Conservation (phyloP, 2,329 filamentous ascomycete species). For the Trichoderma aggressivum region DNA sequence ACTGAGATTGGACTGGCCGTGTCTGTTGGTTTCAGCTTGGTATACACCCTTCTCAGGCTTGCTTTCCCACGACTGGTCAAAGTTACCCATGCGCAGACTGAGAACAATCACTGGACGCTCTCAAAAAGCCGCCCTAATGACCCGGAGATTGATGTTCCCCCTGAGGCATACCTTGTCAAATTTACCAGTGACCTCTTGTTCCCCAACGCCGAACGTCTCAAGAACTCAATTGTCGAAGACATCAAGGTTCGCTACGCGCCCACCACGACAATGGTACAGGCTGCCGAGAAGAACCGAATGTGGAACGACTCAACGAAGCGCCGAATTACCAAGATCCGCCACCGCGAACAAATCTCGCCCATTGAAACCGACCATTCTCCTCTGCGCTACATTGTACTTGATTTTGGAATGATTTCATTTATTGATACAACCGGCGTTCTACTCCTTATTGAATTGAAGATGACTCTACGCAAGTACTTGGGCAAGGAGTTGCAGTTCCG, state of each 20-base stretch:
- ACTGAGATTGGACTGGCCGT: slow-evolving; percentile 58
- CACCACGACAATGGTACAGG: slow-evolving; percentile 41
- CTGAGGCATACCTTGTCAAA: slow-evolving; percentile 53
- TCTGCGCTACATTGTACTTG: slow-evolving; percentile 49
- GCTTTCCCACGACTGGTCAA: slow-evolving; percentile 48
- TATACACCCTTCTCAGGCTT: slow-evolving; percentile 57
- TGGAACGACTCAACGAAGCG: slow-evolving; percentile 54
- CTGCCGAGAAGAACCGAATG: slow-evolving; percentile 41
- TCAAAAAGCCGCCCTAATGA: slow-evolving; percentile 21
- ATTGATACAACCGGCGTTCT: slow-evolving; percentile 52
- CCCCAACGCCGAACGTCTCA: slow-evolving; percentile 55
- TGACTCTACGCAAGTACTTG: slow-evolving; percentile 47
- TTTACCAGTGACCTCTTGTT: slow-evolving; percentile 59
- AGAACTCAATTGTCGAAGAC: slow-evolving; percentile 46
- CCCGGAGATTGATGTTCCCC: slow-evolving; percentile 32
- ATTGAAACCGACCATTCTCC: slow-evolving; percentile 34
- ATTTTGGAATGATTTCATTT: slow-evolving; percentile 50
- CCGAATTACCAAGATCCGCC: slow-evolving; percentile 45
- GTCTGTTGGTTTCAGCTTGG: slow-evolving; percentile 61
- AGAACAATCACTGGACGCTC: slow-evolving; percentile 30
- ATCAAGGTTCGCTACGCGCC: slow-evolving; percentile 40
- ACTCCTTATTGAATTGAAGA: slow-evolving; percentile 46
- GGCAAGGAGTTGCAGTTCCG: slow-evolving; percentile 45
- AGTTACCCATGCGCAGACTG: slow-evolving; percentile 30
- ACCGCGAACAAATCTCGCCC: slow-evolving; percentile 33